Base-by-base conservation (phyloP, 2,329 filamentous ascomycete genomes). In the Botrytis paeoniae region DNA sequence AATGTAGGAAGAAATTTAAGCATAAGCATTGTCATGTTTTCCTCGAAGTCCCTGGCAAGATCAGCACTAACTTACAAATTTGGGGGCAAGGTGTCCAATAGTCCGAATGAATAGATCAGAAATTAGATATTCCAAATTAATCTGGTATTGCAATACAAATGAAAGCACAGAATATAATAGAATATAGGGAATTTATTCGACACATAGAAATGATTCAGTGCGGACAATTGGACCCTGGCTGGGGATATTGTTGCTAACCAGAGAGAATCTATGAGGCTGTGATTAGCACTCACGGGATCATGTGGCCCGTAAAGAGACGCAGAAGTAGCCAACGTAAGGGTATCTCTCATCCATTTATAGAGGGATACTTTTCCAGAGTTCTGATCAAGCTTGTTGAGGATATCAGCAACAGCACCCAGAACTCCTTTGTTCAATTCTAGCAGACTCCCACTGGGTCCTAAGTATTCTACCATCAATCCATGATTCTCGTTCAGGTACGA, bases 231-330 rank as follows among this genome's bases (percentile, higher is more conserved):
- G 35, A 62, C 35, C 60, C 22, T 39, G 35, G 25, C 35, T n/a
- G 60, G 60, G 22, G 22, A 62, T n/a, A 18, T 39, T 39, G 16
- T 57, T 59, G 65, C 69, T 25, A 73, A 76, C 83, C 81, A 83
- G 32, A 85, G 80, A n/a, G 80, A 80, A 20, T 84, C 78, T 22
- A 84, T 75, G 9, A 86, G 76, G 4, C 75, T 75, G 2, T 80
- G 78, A 29, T 85, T 76, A 2, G 76, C 69, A 18, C 76, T 79
- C 45, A 86, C 81, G 0, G 85, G 84, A 75, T 86, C 85, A 0
- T 82, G 72, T 1, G 83, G 81, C 1, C 86, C 85, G 73, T 84
- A 87, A n/a, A 87, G 78, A 4, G 83, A 82, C 37, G 80, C 76
- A 8, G 81, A 81, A 0, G 82, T 83, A 16, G 84, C 83, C 5